A percentile compares a stretch with the other conserved stretches of the same genome.
These are phyloP conservation scores for Sclerotinia subarctica DNA, from an alignment of 2,329 filamentous ascomycete genomes.

Conservation along the genomic window DNA sequence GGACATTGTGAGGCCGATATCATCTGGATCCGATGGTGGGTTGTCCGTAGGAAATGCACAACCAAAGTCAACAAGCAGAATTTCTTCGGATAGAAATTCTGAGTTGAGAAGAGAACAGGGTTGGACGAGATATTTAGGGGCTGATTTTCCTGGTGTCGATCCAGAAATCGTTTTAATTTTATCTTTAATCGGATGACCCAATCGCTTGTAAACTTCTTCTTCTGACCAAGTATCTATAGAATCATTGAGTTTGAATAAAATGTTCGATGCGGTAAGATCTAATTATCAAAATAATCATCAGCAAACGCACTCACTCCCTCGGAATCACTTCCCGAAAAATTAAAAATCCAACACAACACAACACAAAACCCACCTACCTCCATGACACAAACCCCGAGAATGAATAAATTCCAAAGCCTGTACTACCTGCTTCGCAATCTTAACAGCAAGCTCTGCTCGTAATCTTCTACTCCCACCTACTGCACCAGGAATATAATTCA, in stretches of 20 bases:
- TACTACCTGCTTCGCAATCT: conserved; percentile 23
- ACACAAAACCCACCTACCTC: conserved; percentile 25
- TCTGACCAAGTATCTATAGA: conserved; percentile 22
- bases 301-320: no score
- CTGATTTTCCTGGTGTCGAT: background rate
- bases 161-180: conserved; percentile 7
- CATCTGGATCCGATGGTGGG: conserved; percentile 10
- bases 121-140: conserved; percentile 22
- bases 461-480: background rate
- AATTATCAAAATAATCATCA: conserved; percentile 4
- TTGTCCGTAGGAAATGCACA: conserved; percentile 19
- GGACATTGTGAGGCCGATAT: conserved; percentile 21
- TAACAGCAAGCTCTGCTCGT: background rate
- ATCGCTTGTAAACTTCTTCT: conserved; percentile 19
- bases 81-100: conserved; percentile 22
- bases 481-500: conserved; percentile 10
- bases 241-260: conserved; percentile 24
- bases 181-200: conserved; percentile 23
- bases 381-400: conserved; percentile 23
- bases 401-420: conserved; percentile 25
- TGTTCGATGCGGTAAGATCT: conserved; percentile 25
- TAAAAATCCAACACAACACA: no score
- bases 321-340: no score
- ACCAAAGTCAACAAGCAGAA: conserved; percentile 27
- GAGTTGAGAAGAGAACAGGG: conserved; percentile 23